Evolutionary conservation across 2,329 filamentous ascomycete species (phyloP).

Genomic region (Aaosphaeria arxii): DNA sequence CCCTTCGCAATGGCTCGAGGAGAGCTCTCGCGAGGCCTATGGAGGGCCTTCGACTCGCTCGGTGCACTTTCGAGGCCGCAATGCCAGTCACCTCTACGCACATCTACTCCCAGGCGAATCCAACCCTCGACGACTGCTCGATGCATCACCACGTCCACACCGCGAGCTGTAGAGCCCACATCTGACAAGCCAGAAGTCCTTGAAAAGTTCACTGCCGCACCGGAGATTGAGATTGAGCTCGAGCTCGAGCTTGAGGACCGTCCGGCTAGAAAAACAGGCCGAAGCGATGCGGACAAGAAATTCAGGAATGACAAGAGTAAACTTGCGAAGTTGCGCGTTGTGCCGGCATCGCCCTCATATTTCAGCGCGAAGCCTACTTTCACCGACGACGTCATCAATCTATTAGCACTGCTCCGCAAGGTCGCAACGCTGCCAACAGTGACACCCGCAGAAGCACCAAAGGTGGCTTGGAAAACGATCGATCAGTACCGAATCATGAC

Average conservation of each 20-base stretch:
- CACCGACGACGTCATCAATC: constrained; percentile 75
- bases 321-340: constrained; percentile 57
- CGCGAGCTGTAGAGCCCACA: constrained; percentile 21
- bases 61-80: constrained; percentile 15
- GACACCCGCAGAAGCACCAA: constrained; percentile 62
- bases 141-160: constrained; percentile 32
- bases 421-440: constrained; percentile 72
- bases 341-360: constrained; percentile 89
- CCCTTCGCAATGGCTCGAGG: constrained; percentile 22
- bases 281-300: constrained; percentile 8
- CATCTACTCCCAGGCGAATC: too few relatives aligned
- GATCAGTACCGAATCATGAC: constrained; percentile 64
- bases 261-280: neutral
- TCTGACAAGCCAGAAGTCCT: constrained; percentile 9
- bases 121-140: constrained; percentile 5
- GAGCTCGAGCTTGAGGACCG: neutral
- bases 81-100: constrained; percentile 7
- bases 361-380: constrained; percentile 84
- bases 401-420: constrained; percentile 69
- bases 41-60: constrained; percentile 23
- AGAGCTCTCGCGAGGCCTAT: constrained; percentile 27
- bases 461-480: constrained; percentile 77
- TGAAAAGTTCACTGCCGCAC: constrained; percentile 39
- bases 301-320: constrained; percentile 5
- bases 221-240: constrained; percentile 42